Conservation (phyloP, 345 rosid species). For the Reutealis trisperma region DNA sequence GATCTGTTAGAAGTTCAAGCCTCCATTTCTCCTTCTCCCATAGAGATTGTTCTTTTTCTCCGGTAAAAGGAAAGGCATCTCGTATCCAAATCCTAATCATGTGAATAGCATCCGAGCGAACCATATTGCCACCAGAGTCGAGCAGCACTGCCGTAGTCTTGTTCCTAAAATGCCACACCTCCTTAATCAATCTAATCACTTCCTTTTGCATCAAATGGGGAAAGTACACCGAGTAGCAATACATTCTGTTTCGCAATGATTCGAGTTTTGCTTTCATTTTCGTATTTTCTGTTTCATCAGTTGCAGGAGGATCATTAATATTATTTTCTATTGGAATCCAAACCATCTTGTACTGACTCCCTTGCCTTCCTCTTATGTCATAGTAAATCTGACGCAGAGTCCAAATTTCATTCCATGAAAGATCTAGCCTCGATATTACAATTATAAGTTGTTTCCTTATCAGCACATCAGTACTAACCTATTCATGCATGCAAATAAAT, state of each 20-base stretch:
- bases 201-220: conserved; percentile 64
- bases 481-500: background rate
- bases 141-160: conserved; percentile 79
- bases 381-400: conserved; percentile 70
- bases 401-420: conserved; percentile 60
- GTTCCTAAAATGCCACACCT: conserved; percentile 79
- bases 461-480: conserved; percentile 69
- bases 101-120: conserved; percentile 73
- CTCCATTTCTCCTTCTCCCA: conserved; percentile 71
- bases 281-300: too few relatives aligned
- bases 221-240: conserved; percentile 71
- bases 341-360: conserved; percentile 68
- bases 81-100: conserved; percentile 97
- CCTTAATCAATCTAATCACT: conserved; percentile 63
- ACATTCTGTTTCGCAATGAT: conserved; percentile 41
- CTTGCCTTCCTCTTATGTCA: conserved; percentile 53
- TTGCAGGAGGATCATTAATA: conserved; percentile 19
- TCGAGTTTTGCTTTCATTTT: too few relatives aligned
- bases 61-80: conserved; percentile 83
- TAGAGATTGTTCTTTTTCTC: conserved; percentile 56
- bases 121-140: conserved; percentile 80
- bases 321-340: conserved; percentile 61
- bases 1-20: conserved; percentile 71
- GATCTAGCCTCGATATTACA: conserved; percentile 68
- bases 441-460: conserved; percentile 75